Percentiles rank a stretch among this genome's conserved stretches.
phyloP scores from a whole-genome alignment of 768 basidiomycete genomes.

The Leccinum imitatum region DNA sequence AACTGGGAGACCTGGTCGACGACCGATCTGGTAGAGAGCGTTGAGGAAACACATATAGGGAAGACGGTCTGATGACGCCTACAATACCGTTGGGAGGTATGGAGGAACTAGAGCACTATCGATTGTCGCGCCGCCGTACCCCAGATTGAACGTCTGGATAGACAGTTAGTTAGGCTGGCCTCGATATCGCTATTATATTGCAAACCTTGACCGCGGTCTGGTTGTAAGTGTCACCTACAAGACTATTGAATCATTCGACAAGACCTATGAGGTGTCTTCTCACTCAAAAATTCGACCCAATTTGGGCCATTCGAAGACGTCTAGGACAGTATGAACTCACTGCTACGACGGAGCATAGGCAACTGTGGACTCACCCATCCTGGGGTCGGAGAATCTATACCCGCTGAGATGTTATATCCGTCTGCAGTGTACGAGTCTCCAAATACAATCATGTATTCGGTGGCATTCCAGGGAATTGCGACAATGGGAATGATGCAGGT shows the following conservation, averaged over 20 bases:
- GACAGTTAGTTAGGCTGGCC: not conserved
- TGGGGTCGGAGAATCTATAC: constrained; percentile 50
- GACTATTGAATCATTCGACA: constrained; percentile 2
- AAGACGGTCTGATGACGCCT: constrained; percentile 31
- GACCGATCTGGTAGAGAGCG: constrained; percentile 15
- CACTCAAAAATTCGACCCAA: constrained; percentile 58
- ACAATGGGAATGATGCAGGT: constrained; percentile 5
- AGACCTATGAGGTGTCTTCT: constrained; percentile 6
- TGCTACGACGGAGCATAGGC: not conserved
- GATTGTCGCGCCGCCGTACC: constrained; percentile 67
- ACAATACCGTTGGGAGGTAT: constrained; percentile 50
- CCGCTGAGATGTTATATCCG: constrained; percentile 59
- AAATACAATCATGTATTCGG: constrained; percentile 57
- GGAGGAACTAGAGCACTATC: constrained; percentile 56
- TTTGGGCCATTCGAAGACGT: constrained; percentile 64
- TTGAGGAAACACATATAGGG: not conserved
- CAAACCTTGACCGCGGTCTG: constrained; percentile 50
- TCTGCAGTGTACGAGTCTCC: constrained; percentile 64
- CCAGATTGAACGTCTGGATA: constrained; percentile 59
- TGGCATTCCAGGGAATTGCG: constrained; percentile 48
- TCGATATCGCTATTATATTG: not conserved
- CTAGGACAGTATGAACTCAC: constrained; percentile 29
- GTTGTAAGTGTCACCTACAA: constrained; percentile 51
- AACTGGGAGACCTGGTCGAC: constrained; percentile 64
- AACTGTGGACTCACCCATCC: constrained; percentile 39